Evolutionary conservation across 2,329 filamentous ascomycete genomes (phyloP).

Genomic region (Aspergillus pseudoviridinutans): DNA sequence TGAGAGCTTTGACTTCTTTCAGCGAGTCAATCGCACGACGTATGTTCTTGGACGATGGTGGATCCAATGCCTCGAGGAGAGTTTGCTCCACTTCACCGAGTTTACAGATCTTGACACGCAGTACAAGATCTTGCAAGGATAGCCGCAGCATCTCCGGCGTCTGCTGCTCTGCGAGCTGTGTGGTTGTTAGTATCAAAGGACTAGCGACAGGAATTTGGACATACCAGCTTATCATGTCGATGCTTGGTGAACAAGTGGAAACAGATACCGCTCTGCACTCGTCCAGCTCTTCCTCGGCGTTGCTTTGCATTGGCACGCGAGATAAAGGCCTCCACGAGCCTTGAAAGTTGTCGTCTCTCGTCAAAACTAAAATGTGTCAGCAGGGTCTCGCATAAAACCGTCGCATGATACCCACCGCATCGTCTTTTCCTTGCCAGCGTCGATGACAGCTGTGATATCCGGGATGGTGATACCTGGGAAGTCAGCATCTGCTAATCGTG

Average conservation of each 20-base stretch:
- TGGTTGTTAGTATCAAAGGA: slow-evolving; percentile 10
- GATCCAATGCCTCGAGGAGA: slow-evolving; percentile 79
- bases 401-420: slow-evolving; percentile 54
- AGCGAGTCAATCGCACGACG: slow-evolving; percentile 87
- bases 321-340: slow-evolving; percentile 90
- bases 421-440: slow-evolving; percentile 94
- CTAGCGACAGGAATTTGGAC: slow-evolving; percentile 2
- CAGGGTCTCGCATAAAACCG: background rate
- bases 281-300: slow-evolving; percentile 84
- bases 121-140: slow-evolving; percentile 89
- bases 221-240: slow-evolving; percentile 68
- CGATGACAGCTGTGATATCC: slow-evolving; percentile 93
- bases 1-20: slow-evolving; percentile 87
- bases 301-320: slow-evolving; percentile 95
- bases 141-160: slow-evolving; percentile 94
- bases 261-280: slow-evolving; percentile 91
- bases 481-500: slow-evolving; percentile 3
- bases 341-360: slow-evolving; percentile 83
- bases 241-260: slow-evolving; percentile 94
- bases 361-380: slow-evolving; percentile 62
- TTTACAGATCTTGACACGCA: slow-evolving; percentile 96
- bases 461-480: slow-evolving; percentile 75
- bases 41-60: slow-evolving; percentile 88
- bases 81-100: slow-evolving; percentile 91
- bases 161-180: slow-evolving; percentile 79